Percentiles rank a stretch among this genome's conserved stretches.
Conservation (phyloP, 2,329 filamentous ascomycete species). For the Diplodia sapinea region DNA sequence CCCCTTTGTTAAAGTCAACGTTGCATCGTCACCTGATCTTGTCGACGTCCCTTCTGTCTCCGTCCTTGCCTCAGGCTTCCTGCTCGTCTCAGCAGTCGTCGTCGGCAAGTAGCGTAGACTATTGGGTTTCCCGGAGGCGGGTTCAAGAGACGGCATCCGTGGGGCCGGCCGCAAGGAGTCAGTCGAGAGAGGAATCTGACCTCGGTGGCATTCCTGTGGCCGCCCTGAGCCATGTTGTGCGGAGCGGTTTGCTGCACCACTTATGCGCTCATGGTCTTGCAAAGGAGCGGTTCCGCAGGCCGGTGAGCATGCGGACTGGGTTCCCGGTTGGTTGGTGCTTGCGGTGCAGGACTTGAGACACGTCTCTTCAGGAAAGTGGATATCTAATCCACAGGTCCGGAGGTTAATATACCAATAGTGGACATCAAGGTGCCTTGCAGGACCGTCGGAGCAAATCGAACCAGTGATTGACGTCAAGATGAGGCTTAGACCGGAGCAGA, state of each 20-base stretch:
- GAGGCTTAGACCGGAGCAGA: background rate
- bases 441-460: background rate
- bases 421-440: background rate
- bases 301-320: too few relatives aligned
- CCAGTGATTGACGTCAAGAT: background rate
- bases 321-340: too few relatives aligned
- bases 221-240: background rate
- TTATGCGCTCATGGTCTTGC: background rate
- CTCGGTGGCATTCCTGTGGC: background rate
- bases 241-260: background rate
- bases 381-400: background rate
- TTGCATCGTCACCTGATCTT: background rate
- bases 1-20: background rate
- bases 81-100: background rate
- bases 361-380: background rate
- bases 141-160: background rate
- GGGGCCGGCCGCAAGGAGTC: slow-evolving; percentile 4
- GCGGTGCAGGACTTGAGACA: background rate
- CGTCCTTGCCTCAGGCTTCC: slow-evolving; percentile 3
- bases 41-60: background rate
- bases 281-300: background rate
- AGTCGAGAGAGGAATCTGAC: slow-evolving; percentile 6
- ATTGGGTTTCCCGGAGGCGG: background rate
- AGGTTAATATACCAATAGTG: background rate
- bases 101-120: background rate